Conservation (phyloP, 2,329 filamentous ascomycete genomes). For the Epichloe bromicola region DNA sequence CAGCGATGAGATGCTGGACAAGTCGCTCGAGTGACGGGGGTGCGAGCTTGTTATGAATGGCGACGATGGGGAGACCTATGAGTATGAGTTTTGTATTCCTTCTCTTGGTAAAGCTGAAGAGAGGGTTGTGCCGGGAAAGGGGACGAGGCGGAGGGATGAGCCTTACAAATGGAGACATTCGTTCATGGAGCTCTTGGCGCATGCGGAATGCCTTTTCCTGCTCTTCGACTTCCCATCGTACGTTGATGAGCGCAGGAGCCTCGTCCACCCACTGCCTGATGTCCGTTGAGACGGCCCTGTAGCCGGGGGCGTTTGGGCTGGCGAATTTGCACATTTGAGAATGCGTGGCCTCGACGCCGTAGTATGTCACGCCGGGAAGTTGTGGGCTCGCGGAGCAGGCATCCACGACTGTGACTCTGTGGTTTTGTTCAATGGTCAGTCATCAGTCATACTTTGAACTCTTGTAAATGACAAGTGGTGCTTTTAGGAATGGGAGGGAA, state of each 20-base stretch:
- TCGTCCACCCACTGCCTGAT: slow-evolving; percentile 39
- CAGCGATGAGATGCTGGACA: slow-evolving; percentile 3
- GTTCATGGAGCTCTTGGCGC: slow-evolving; percentile 32
- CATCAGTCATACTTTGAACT: too few species aligned
- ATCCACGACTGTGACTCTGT: slow-evolving; percentile 50
- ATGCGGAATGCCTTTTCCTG: slow-evolving; percentile 34
- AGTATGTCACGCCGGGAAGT: slow-evolving; percentile 56
- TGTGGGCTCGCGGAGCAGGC: slow-evolving; percentile 56
- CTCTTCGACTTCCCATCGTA: slow-evolving; percentile 48
- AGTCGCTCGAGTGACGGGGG: background rate
- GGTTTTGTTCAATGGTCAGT: too few species aligned
- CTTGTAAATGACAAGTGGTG: too few species aligned
- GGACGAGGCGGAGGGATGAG: background rate
- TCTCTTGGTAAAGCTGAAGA: background rate
- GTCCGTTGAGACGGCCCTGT: slow-evolving; percentile 35
- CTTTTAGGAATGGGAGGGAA: too few species aligned
- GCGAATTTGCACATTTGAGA: slow-evolving; percentile 62
- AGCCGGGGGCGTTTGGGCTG: slow-evolving; percentile 51
- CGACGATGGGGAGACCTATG: slow-evolving; percentile 1
- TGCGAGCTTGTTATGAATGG: background rate
- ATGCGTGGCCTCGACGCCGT: slow-evolving; percentile 63
- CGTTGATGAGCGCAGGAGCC: slow-evolving; percentile 38
- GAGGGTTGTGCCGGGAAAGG: background rate
- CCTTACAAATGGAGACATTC: slow-evolving; percentile 19
- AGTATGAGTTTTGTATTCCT: background rate